A percentile compares a stretch with the other conserved stretches of the same genome.
Evolutionary conservation across 108 stramenopile genomes (phyloP).

Genomic region (Schizochytrium sp.): DNA sequence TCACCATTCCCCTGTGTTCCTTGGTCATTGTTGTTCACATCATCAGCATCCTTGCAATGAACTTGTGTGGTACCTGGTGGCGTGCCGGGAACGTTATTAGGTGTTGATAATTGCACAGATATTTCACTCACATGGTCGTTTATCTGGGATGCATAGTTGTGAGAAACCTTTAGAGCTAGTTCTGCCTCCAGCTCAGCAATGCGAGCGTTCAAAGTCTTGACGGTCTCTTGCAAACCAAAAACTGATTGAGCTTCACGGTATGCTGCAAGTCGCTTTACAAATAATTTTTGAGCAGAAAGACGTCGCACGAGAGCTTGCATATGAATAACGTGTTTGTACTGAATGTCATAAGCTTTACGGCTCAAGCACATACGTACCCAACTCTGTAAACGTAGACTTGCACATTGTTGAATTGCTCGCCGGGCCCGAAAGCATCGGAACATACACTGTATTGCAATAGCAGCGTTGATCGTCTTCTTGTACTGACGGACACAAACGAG

Average conservation of each 20-base stretch:
- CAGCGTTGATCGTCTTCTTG: not conserved
- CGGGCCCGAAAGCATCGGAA: not conserved
- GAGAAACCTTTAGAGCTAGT: too few relatives aligned
- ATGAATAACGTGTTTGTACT: not conserved
- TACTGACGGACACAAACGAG: too few relatives aligned
- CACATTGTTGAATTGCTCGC: not conserved
- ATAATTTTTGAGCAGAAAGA: not conserved
- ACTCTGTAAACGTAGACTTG: not conserved
- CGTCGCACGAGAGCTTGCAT: conserved; percentile 8
- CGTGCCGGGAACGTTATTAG: not conserved
- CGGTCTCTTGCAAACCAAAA: not conserved
- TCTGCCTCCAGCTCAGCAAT: not conserved
- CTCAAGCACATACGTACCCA: not conserved
- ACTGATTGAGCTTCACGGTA: conserved; percentile 20
- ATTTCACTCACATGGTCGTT: too few relatives aligned
- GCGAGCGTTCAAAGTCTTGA: not conserved
- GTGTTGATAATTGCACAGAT: too few relatives aligned
- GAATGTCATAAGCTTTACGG: not conserved
- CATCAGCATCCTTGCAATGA: not conserved
- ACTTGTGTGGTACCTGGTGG: not conserved
- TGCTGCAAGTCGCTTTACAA: not conserved
- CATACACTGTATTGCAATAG: not conserved
- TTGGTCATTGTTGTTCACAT: not conserved
- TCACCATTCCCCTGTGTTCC: not conserved
- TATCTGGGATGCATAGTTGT: too few relatives aligned